These are phyloP conservation scores for Ilyonectria mors-panacis DNA, from an alignment of 2,329 filamentous ascomycete genomes.

Conservation along the genomic window DNA sequence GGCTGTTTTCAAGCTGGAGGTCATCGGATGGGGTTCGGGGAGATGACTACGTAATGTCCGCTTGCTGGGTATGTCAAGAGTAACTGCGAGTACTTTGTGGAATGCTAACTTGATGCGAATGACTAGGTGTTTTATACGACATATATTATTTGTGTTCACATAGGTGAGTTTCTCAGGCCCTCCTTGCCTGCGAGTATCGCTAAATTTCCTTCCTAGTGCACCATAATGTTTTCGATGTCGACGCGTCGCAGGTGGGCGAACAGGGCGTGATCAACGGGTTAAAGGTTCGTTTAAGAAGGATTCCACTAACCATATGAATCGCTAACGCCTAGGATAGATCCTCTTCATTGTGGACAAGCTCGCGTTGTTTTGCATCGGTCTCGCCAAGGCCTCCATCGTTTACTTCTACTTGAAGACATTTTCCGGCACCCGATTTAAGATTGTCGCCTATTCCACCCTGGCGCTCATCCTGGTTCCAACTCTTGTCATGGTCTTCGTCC, in stretches of 20 bases:
- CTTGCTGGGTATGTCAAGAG: conserved; percentile 49
- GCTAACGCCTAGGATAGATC: conserved; percentile 39
- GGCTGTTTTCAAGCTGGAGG: conserved; percentile 56
- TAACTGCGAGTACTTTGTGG: neutral
- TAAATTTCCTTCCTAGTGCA: conserved; percentile 8
- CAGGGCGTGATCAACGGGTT: conserved; percentile 12
- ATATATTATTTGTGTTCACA: conserved; percentile 25
- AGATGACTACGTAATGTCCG: conserved; percentile 59
- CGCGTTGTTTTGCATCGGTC: conserved; percentile 55
- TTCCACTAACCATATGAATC: rapidly evolving
- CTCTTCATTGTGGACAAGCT: conserved; percentile 51
- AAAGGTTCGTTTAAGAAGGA: neutral
- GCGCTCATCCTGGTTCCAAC: conserved; percentile 53
- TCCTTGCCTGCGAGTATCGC: neutral
- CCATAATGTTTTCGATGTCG: conserved; percentile 20
- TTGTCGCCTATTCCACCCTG: conserved; percentile 53
- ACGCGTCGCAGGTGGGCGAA: neutral
- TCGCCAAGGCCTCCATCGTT: conserved; percentile 59
- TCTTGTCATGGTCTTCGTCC: conserved; percentile 54
- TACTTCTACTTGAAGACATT: conserved; percentile 58
- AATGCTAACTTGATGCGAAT: conserved; percentile 16
- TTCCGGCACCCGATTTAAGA: conserved; percentile 51
- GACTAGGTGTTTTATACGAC: conserved; percentile 45
- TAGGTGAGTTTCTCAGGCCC: neutral
- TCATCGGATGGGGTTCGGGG: conserved; percentile 49